Evolutionary conservation across 441 rosid species (phyloP), one percentile per base, ranked within the genome.

Genomic region (Euphorbia corollata): DNA sequence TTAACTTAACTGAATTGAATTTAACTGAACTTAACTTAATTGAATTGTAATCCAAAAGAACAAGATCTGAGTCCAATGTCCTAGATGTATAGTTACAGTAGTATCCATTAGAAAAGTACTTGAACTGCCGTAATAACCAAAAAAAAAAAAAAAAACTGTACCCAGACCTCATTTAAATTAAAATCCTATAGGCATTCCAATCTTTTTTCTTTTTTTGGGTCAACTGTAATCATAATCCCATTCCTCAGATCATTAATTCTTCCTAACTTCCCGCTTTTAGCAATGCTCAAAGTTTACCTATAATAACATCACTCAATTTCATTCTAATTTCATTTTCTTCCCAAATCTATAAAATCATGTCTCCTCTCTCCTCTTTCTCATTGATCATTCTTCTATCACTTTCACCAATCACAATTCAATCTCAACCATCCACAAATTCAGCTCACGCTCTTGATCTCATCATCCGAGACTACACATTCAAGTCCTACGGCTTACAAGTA

Each of bases 381-480:
- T 61, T 82, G 71, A 53, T 71, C 61, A 19, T 80, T 53, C 77
- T 84, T 75, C 76, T 86, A 74, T 74, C 83, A 50, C 59, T 74
- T 54, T 70, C 72, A 65, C 70, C 79, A 5, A 54, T 48, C 64
- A 68, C 68, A 71, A 65, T 73, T 43, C 62, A 73, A 30, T 73
- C 84, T 54, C 82, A 86, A 67, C 78, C 67, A 67, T 75, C 65
- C 54, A 82, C 85, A 75, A 81, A 74, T 74, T 87, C 96, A 7
- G 61, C 80, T 16, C 78, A 75, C 23, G 78, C 81, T 54, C 85
- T 88, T 0, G 98, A 92, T 80, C 90, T 87, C 55, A 77, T 85
- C 60, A 85, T 88, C 50, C 78, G 89, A 67, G 90, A 92, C 70
- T 87, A 88, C 81, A 83, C 87, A n/a, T 76, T 88, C 73, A 75